Base-by-base conservation (phyloP, 2,329 filamentous ascomycete species). In the Didymella arachidicola region DNA sequence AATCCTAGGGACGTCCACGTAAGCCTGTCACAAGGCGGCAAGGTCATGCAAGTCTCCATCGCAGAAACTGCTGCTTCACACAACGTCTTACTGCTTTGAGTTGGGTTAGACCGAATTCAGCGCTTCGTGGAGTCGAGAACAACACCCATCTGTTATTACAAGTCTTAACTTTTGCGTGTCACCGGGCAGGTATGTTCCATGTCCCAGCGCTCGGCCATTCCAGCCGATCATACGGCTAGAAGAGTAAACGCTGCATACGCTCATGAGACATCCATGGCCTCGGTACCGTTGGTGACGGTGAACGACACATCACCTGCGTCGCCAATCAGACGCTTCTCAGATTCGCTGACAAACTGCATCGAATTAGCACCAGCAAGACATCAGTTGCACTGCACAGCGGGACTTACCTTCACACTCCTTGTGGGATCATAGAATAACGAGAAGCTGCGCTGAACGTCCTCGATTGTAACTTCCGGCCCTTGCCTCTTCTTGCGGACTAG, bases 371-470 rank as follows among this genome's bases (percentile, higher is more conserved):
- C 16, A 4, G 11, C 41, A 34, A 27, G 8, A 18, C 8, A 22
- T 22, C 22, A 38, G 19, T 22, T 36, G 19, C 19, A 32, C 34
- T 18, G 11, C 11, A 7, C 4, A 14, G 3, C n/a, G 8, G 6
- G 11, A 46, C 73, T 62, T 70, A 77, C 78, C 79, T 92, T 91
- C 69, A 96, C 90, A 77, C 93, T 97, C 68, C 95, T 86, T 47
- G 82, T 82, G 1, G 93, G 89, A 76, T 99, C 95, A 79, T 94
- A 97, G 81, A 99, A 99, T 47, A 99, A 86, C 73, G 89, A 85
- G 83, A 94, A 99, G 79, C 92, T 96, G 67, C 94, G 87, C 81
- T 97, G 90, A 12, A 99, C 93, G 73, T 99, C 95, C 55, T 92
- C 87, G 57, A 97, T 85, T 57, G 85, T 87, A 46, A 99, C 91